A percentile compares a stretch with the other conserved stretches of the same genome.
Conservation (phyloP, 371 early-diverging fungal species). For the Mycotypha africana region DNA sequence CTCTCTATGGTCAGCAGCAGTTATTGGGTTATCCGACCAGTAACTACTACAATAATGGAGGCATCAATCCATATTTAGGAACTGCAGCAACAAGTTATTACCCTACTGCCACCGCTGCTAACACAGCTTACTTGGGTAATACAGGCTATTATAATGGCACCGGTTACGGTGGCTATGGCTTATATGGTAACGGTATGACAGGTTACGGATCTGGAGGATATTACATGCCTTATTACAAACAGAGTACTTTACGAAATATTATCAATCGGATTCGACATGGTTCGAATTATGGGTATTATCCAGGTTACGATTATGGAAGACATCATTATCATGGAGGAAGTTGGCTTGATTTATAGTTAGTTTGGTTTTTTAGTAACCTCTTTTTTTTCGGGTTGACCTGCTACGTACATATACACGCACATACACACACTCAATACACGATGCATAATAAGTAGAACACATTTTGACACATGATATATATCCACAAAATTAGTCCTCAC, state of each 20-base stretch:
- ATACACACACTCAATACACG: no score
- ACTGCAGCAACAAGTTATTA: no score
- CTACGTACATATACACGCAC: no score
- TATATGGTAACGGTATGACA: neutral
- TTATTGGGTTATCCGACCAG: no score
- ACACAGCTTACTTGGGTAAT: neutral
- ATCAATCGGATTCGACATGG: conserved; percentile 19
- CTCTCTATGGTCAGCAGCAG: conserved; percentile 12
- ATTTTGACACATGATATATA: no score
- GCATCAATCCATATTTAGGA: conserved; percentile 1
- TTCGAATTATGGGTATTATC: conserved; percentile 12
- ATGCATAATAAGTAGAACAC: no score
- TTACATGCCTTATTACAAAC: conserved; percentile 12
- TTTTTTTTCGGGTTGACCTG: no score
- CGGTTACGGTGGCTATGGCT: conserved; percentile 3
- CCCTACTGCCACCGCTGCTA: conserved; percentile 1
- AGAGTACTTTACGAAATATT: conserved; percentile 13
- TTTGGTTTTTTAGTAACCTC: neutral
- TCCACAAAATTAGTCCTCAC: no score
- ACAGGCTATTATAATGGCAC: conserved; percentile 2
- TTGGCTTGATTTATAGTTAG: conserved; percentile 8
- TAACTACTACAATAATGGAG: no score
- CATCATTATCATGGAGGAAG: conserved; percentile 15
- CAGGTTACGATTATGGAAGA: conserved; percentile 18
- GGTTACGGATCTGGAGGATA: conserved; percentile 1